Evolutionary conservation across 2,329 filamentous ascomycete species (phyloP), one percentile per base, ranked within the genome.

Genomic region (Epichloe sp.): DNA sequence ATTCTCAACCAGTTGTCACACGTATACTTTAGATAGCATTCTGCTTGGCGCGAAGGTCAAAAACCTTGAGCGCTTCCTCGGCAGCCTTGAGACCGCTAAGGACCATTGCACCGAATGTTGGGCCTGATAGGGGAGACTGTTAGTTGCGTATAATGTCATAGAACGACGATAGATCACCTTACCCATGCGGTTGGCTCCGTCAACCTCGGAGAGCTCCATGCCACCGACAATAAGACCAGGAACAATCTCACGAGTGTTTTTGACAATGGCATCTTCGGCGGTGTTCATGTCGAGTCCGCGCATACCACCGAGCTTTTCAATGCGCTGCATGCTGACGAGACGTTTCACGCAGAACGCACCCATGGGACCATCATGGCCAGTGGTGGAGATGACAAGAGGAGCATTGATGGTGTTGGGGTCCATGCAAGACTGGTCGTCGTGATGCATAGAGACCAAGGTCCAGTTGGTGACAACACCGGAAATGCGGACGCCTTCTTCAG

Each of bases 361-460:
- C 65, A 95, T 94, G 15, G 89, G 89, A 0, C 79, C 90, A 58
- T 96, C 89, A 62, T 96, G 89, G 48, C 89, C 90, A 0, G 89
- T 95, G 23, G 89, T 95, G 52, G 83, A 88, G 72, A 96, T 86
- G 63, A 95, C 75, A 53, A 95, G 69, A 1, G 89, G 88, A 0
- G 88, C 88, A 65, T 95, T 95, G 78, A 95, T 95, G 62, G 89
- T 95, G 79, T 93, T 95, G 59, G 89, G 89, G 68, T 95, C 90
- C 89, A 95, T 95, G 83, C 89, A 95, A 55, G 81, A 86, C 73
- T 95, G 88, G 66, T 91, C 86, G 64, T 89, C 85, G 68, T 90
- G 86, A 68, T 90, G 85, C 76, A 91, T 86, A 43, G 83, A 80
- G 47, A 95, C 89, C 26, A 95, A 78, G 1, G 89, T 95, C 89